These are phyloP conservation scores for Fagus sylvatica DNA, from an alignment of 306 rosid genomes.

Conservation along the genomic window DNA sequence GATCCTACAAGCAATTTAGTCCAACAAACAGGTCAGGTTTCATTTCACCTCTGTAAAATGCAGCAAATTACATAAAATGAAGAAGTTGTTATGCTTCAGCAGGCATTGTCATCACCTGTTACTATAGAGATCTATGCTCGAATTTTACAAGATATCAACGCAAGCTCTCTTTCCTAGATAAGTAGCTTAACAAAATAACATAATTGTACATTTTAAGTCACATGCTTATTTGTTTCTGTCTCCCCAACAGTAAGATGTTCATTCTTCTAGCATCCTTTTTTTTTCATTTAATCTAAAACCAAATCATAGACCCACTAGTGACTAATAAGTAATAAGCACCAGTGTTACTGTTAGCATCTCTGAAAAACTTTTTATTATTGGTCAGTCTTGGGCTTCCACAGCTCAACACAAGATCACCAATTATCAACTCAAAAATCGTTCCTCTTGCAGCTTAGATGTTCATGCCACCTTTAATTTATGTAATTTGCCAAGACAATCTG, in stretches of 20 bases:
- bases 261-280: not conserved
- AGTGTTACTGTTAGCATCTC: not conserved
- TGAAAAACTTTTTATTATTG: not conserved
- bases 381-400: not conserved
- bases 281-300: constrained; percentile 16
- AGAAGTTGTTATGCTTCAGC: not conserved
- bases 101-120: not conserved
- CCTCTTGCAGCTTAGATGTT: constrained; percentile 6
- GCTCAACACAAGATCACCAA: constrained; percentile 8
- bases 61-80: constrained; percentile 6
- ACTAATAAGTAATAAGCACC: not conserved
- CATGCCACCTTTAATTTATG: not conserved
- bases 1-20: constrained; percentile 46
- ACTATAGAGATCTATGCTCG: not conserved
- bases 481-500: not conserved
- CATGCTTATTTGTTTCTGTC: not conserved
- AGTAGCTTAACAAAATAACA: not conserved
- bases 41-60: constrained; percentile 9
- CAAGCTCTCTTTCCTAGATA: not conserved
- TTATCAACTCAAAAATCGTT: not conserved
- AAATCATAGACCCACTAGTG: not conserved
- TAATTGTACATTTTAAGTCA: not conserved
- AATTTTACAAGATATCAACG: not conserved
- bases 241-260: not conserved
- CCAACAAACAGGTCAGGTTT: constrained; percentile 18